These are phyloP conservation scores for Dimocarpus longan DNA, from an alignment of 345 rosid species.

Conservation along the genomic window DNA sequence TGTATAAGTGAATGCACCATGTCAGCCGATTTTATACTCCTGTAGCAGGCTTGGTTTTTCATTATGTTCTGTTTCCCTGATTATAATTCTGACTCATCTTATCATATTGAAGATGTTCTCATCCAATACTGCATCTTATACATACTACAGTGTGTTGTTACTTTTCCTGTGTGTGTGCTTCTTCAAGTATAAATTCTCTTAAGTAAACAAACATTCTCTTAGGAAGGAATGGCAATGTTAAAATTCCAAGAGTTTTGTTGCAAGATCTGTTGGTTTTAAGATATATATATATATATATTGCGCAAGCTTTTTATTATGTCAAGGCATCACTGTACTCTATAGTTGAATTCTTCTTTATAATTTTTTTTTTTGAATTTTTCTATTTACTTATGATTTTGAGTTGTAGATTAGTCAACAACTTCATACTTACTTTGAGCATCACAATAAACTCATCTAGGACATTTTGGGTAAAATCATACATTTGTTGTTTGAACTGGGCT, in stretches of 20 bases:
- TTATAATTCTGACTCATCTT: neutral
- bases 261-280: no score
- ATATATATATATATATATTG: no score
- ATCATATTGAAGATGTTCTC: neutral
- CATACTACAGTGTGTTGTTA: neutral
- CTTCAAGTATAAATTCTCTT: neutral
- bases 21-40: no score
- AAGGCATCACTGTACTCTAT: no score
- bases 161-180: neutral
- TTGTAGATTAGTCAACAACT: neutral
- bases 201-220: neutral
- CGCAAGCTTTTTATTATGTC: no score
- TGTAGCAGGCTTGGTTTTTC: no score
- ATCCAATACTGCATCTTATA: neutral
- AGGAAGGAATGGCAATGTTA: neutral
- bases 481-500: slow-evolving; percentile 7
- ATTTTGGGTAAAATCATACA: no score
- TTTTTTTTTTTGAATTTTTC: no score
- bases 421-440: neutral
- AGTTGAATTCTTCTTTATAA: no score
- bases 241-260: neutral
- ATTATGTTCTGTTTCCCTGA: neutral
- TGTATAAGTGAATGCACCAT: no score
- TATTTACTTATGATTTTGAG: no score
- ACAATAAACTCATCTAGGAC: neutral